These are phyloP conservation scores for Oldenlandia corymbosa DNA, from an alignment of 257 asterid genomes.

Conservation along the genomic window DNA sequence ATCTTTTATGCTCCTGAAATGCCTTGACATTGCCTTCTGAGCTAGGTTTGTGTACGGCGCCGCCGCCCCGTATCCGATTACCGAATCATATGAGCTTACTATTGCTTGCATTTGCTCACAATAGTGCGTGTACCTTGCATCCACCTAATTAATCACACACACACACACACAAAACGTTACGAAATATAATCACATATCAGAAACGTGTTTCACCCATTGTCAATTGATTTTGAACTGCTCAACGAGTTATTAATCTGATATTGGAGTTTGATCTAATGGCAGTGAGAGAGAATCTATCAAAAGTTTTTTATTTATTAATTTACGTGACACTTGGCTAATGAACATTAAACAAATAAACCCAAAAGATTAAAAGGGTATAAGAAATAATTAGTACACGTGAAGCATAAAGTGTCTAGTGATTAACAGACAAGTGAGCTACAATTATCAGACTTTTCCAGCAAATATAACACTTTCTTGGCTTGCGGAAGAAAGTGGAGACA, in stretches of 20 bases:
- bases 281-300: too few relatives aligned
- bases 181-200: too few relatives aligned
- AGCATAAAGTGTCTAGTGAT: slow-evolving; percentile 22
- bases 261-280: too few relatives aligned
- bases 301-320: too few relatives aligned
- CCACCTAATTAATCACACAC: slow-evolving; percentile 57
- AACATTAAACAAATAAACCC: not conserved
- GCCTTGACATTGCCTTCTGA: slow-evolving; percentile 74
- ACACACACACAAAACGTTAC: too few relatives aligned
- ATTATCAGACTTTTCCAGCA: slow-evolving; percentile 45
- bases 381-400: slow-evolving; percentile 12
- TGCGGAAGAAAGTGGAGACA: slow-evolving; percentile 12
- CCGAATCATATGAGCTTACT: slow-evolving; percentile 56
- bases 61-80: slow-evolving; percentile 60
- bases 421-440: slow-evolving; percentile 10
- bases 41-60: slow-evolving; percentile 59
- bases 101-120: slow-evolving; percentile 68
- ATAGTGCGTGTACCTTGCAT: slow-evolving; percentile 53
- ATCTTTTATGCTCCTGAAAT: slow-evolving; percentile 72
- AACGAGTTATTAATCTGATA: too few relatives aligned
- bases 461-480: slow-evolving; percentile 21
- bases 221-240: too few relatives aligned
- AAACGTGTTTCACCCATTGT: too few relatives aligned
- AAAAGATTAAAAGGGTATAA: not conserved
- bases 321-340: too few relatives aligned